Evolutionary conservation across 495 filamentous ascomycete species (phyloP), one percentile per base, ranked within the genome.

Genomic region (Penicillium canariense): DNA sequence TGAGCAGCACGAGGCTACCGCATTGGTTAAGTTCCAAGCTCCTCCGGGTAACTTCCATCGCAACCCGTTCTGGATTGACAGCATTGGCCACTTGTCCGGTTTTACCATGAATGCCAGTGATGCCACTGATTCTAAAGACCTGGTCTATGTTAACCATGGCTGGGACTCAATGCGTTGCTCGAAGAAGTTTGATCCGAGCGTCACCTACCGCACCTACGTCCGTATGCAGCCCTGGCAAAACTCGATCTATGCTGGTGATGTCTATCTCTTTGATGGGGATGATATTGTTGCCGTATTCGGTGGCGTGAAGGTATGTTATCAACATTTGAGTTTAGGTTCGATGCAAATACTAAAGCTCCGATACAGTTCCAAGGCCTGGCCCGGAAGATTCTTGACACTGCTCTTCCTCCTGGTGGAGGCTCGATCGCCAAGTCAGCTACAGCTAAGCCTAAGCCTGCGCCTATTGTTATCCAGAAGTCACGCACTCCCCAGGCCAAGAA

Each of bases 51-150:
- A 77, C 50, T 91, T 83, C 70, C 73, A 79, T 52, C 83, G 83
- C 50, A 81, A 81, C 48, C 87, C 87, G 2, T 87, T 85, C 68
- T 89, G 84, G 78, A 87, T 90, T 40, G 88, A 91, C 65, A 86
- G 83, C 39, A 68, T 75, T 42, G 70, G 67, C n/a, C 73, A 77
- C 59, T 76, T 88, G 27, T 85, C 86, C 9, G 89, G 89, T 15
- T 92, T 94, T 68, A 85, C 87, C 55, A 84, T 90, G 72, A 92
- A 92, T 62, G 87, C 81, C 12, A 90, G 84, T 50, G 88, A 90
- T 61, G 80, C 78, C 20, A 79, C 85, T 3, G 85, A 91, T 58
- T 85, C 84, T 0, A 81, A 83, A 52, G 82, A 87, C 50, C 75
- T 84, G 39, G 85, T 89, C 27, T 93, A 83, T 63, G 84, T 92